Conservation (phyloP, 306 rosid species). For the Cicer cuneatum region DNA sequence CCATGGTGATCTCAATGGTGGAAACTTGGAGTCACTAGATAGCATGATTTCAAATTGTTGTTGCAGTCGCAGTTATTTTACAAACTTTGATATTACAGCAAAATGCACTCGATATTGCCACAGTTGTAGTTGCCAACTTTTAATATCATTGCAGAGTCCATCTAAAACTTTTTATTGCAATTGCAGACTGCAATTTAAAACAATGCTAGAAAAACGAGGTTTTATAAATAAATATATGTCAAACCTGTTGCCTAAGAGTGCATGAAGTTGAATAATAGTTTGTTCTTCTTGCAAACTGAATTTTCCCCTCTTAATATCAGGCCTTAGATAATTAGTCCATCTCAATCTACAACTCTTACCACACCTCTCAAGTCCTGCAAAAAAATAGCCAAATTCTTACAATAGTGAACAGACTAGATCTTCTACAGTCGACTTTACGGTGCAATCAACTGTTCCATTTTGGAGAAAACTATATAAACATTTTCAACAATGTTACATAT, state of each 20-base stretch:
- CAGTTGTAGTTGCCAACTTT: not conserved
- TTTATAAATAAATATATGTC: not conserved
- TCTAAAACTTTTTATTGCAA: not conserved
- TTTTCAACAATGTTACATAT: not conserved
- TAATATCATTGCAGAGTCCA: not conserved
- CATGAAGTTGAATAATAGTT: constrained; percentile 96
- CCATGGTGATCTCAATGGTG: not conserved
- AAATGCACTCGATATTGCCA: not conserved
- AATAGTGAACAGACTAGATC: not conserved
- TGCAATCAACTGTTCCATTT: not conserved
- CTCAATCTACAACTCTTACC: constrained; percentile 93
- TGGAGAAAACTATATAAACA: not conserved
- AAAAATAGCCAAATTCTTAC: not conserved
- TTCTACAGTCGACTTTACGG: not conserved
- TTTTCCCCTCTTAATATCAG: constrained; percentile 96
- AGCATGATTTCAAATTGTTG: not conserved
- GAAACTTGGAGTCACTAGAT: not conserved
- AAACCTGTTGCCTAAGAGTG: constrained; percentile 94
- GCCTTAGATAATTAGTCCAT: constrained; percentile 96
- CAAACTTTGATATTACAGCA: not conserved
- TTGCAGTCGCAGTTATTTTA: too few relatives aligned
- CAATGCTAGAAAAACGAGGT: not conserved
- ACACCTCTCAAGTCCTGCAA: constrained; percentile 80
- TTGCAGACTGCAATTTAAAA: not conserved
- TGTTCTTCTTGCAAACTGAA: constrained; percentile 96